Evolutionary conservation across 176 grass and related monocot species (phyloP).

Genomic region (Rhynchospora tenuis): DNA sequence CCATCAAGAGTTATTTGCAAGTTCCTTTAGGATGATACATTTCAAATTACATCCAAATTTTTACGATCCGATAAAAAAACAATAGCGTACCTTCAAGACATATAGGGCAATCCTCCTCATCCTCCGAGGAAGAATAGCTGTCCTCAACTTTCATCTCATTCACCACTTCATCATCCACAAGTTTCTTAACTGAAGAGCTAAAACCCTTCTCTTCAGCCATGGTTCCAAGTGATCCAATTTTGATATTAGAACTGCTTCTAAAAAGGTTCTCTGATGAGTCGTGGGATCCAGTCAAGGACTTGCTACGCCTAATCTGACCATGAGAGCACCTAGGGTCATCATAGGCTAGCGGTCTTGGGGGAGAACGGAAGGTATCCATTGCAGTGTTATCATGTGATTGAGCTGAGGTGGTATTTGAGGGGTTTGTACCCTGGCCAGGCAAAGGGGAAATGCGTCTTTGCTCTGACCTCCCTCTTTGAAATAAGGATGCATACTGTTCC

Average conservation of each 20-base stretch:
- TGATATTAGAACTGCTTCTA: slow-evolving; percentile 22
- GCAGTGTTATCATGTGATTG: slow-evolving; percentile 12
- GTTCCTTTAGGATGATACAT: neutral
- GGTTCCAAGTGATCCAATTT: slow-evolving; percentile 22
- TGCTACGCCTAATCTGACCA: slow-evolving; percentile 22
- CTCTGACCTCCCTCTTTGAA: slow-evolving; percentile 28
- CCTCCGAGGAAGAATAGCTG: slow-evolving; percentile 28
- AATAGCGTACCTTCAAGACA: slow-evolving; percentile 61
- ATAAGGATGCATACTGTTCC: slow-evolving; percentile 35
- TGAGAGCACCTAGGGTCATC: slow-evolving; percentile 54
- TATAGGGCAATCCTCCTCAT: slow-evolving; percentile 61
- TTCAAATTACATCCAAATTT: neutral
- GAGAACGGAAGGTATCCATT: slow-evolving; percentile 44
- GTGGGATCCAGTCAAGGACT: slow-evolving; percentile 30
- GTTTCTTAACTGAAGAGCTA: slow-evolving; percentile 27
- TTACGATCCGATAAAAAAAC: neutral
- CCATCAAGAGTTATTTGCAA: neutral
- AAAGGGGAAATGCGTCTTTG: slow-evolving; percentile 41
- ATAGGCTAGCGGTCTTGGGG: slow-evolving; percentile 65
- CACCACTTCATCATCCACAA: neutral
- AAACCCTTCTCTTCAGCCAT: slow-evolving; percentile 6
- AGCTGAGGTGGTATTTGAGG: slow-evolving; percentile 5
- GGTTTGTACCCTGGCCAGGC: slow-evolving; percentile 34
- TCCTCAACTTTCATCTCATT: slow-evolving; percentile 9
- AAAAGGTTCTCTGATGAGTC: slow-evolving; percentile 6